Evolutionary conservation across 1,284 basidiomycete species (phyloP).

Genomic region (Fomitopsis pinicola): DNA sequence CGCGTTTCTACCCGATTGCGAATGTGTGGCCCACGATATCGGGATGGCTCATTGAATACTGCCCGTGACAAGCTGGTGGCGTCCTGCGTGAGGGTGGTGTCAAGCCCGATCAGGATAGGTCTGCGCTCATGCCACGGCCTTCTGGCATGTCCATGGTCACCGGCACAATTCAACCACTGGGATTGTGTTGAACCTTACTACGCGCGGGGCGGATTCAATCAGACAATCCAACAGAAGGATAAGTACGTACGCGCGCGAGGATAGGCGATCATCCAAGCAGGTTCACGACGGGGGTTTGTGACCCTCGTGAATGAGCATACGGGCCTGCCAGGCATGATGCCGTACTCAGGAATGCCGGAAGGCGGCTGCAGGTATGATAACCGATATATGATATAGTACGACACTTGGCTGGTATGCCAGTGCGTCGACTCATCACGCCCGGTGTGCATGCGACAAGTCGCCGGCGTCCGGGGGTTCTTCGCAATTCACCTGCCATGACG

Average conservation of each 20-base stretch:
- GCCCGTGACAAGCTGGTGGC: neutral
- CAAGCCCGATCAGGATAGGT: neutral
- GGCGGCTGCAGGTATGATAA: too few species aligned
- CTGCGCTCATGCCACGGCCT: neutral
- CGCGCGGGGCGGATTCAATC: neutral
- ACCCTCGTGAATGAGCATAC: too few species aligned
- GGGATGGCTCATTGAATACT: neutral
- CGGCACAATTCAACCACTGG: neutral
- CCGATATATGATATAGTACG: too few species aligned
- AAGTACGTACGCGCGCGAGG: neutral
- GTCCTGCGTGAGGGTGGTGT: neutral
- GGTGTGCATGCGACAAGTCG: too few species aligned
- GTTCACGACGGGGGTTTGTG: neutral
- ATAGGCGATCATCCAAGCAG: neutral
- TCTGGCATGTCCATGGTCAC: neutral
- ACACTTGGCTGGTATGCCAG: too few species aligned
- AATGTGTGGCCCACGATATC: neutral
- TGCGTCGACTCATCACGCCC: too few species aligned
- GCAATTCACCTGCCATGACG: neutral
- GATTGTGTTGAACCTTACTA: neutral
- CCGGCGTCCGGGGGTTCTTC: too few species aligned
- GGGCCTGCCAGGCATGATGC: too few species aligned
- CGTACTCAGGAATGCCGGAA: too few species aligned
- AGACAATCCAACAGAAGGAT: neutral
- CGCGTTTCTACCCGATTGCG: neutral